phyloP scores from a whole-genome alignment of 2,329 filamentous ascomycete species.

The Aureobasidium sp. region DNA sequence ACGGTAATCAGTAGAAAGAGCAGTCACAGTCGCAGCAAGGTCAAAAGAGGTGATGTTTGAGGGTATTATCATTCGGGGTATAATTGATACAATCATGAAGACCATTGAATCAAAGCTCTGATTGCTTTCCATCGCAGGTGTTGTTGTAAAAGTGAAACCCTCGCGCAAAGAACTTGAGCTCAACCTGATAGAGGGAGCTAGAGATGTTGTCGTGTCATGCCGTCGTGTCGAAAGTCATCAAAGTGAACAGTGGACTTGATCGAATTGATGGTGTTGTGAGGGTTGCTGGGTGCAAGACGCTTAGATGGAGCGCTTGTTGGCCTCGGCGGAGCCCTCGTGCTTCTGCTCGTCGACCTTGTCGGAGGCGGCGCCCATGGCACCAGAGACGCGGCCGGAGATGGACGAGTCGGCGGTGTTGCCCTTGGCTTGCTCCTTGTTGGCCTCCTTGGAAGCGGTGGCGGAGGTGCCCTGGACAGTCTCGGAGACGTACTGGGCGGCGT shows the following conservation, averaged over 20 bases:
- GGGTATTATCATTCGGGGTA: conserved; percentile 1
- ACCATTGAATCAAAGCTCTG: conserved; percentile 6
- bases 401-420: conserved; percentile 35
- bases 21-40: neutral
- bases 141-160: neutral
- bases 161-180: neutral
- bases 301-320: conserved; percentile 38
- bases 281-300: neutral
- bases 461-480: conserved; percentile 52
- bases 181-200: conserved; percentile 7
- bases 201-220: conserved; percentile 7
- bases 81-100: conserved; percentile 8
- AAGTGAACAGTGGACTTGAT: neutral
- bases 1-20: neutral
- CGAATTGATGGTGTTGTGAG: neutral
- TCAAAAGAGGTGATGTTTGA: neutral
- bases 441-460: conserved; percentile 21
- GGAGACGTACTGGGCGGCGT: conserved; percentile 60
- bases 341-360: conserved; percentile 47
- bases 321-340: conserved; percentile 41
- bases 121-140: conserved; percentile 3
- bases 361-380: conserved; percentile 41
- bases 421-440: conserved; percentile 12
- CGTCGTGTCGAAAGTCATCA: conserved; percentile 11
- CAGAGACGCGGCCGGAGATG: conserved; percentile 45